Evolutionary conservation across 1,284 basidiomycete genomes (phyloP).

Genomic region (Mycena sp.): DNA sequence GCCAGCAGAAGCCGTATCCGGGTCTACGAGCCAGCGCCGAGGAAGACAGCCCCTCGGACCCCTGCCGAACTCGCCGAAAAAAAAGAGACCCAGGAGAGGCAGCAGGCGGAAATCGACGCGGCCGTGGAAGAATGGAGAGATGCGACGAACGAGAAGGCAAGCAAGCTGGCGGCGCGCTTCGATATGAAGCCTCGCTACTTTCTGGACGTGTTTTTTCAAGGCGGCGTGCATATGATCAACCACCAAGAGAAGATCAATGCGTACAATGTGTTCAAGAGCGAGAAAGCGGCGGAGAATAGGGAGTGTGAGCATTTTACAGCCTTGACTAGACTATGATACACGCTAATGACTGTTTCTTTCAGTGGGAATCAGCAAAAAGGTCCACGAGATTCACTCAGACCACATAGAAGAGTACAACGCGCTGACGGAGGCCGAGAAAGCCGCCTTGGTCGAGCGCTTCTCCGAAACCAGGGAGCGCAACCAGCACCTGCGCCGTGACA

Average conservation of each 20-base stretch:
- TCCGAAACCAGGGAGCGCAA: neutral
- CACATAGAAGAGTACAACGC: neutral
- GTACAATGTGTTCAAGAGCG: constrained; percentile 27
- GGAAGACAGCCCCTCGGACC: neutral
- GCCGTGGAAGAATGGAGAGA: too few relatives aligned
- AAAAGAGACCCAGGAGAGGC: too few relatives aligned
- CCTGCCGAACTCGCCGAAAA: neutral
- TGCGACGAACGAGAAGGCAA: too few relatives aligned
- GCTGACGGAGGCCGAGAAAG: neutral
- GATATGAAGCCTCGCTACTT: too few relatives aligned
- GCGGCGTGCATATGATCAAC: constrained; percentile 17
- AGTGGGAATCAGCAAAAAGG: neutral
- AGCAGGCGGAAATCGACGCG: too few relatives aligned
- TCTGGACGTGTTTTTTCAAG: neutral
- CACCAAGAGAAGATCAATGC: constrained; percentile 20
- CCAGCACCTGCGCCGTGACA: neutral
- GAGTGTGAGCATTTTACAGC: neutral
- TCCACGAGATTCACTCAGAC: neutral
- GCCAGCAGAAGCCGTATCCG: neutral
- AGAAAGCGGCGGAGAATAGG: constrained; percentile 4
- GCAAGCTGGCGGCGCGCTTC: too few relatives aligned
- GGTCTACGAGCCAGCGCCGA: neutral
- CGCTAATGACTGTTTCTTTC: too few relatives aligned
- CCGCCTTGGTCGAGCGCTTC: neutral
- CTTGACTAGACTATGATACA: too few relatives aligned